A percentile compares a stretch with the other conserved stretches of the same genome.
These are phyloP conservation scores for Geoglossum cookeanum DNA, from an alignment of 2,329 filamentous ascomycete genomes.

Conservation along the genomic window DNA sequence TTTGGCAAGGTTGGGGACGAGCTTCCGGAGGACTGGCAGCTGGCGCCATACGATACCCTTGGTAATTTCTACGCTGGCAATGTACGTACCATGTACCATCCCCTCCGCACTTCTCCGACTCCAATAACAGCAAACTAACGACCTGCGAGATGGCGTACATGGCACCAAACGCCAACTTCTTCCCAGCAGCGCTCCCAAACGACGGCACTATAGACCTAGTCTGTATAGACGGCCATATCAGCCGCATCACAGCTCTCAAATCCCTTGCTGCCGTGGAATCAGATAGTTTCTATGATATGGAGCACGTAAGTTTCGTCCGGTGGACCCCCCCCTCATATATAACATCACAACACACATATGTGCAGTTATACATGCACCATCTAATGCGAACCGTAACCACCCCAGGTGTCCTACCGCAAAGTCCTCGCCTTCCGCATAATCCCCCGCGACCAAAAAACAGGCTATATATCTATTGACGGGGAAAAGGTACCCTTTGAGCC, in stretches of 20 bases:
- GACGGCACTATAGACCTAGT: conserved; percentile 80
- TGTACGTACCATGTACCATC: conserved; percentile 3
- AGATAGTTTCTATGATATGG: conserved; percentile 60
- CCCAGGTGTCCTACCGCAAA: conserved; percentile 44
- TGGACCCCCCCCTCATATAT: background rate
- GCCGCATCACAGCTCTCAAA: conserved; percentile 43
- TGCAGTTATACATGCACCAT: background rate
- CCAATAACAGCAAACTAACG: conserved; percentile 15
- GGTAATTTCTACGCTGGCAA: conserved; percentile 93
- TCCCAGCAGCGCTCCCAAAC: conserved; percentile 58
- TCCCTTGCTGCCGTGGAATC: conserved; percentile 55
- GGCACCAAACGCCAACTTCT: conserved; percentile 74
- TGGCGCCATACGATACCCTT: conserved; percentile 53
- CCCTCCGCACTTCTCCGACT: background rate
- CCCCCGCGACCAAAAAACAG: conserved; percentile 44
- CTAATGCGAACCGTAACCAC: background rate
- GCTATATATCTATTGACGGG: conserved; percentile 88
- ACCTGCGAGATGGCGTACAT: conserved; percentile 57
- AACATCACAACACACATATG: too few relatives aligned
- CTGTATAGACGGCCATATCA: conserved; percentile 57
- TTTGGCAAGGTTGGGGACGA: conserved; percentile 67
- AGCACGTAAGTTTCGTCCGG: conserved; percentile 34
- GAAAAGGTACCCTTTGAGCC: conserved; percentile 72
- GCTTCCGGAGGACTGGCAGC: conserved; percentile 58
- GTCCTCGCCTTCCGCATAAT: conserved; percentile 72